Evolutionary conservation across 2,329 filamentous ascomycete genomes (phyloP), one percentile per base, ranked within the genome.

Genomic region (Onygenales sp.): DNA sequence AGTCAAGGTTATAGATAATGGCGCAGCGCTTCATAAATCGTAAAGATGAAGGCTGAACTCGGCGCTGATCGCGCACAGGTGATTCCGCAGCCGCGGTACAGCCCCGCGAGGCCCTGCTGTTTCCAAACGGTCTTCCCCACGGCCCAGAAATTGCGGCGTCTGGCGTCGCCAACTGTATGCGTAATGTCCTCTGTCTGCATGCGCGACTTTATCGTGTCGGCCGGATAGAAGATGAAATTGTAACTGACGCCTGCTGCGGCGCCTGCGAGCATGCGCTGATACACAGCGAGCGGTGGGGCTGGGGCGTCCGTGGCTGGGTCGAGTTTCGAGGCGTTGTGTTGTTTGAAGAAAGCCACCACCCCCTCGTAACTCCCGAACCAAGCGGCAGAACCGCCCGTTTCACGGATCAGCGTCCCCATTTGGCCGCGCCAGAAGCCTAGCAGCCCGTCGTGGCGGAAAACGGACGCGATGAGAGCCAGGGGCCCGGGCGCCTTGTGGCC

Each of bases 41-140:
- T 91, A 65, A 98, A 98, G 56, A 98, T 98, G 65, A 97, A 90
- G 6, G 93, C 93, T n/a, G 91, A 96, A 69, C 91, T 96, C 2
- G 93, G 93, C 34, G 90, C 91, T 37, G 90, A 87, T 56, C 93
- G 82, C 34, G 84, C 77, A 45, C 93, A 89, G 0, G 93, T 98
- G 59, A 98, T 93, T 34, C 93, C 93, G 63, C 93, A 98, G 3
- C 93, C 93, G 51, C 92, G 83, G 68, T 98, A 98, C 67, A 97
- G 76, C 2, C 90, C 92, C 58, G 81, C 85, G 17, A 97, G 55
- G 0, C 93, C 93, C 55, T 91, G 84, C 62, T 89, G 82, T 56
- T 77, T 79, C 86, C 89, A 98, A n/a, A 97, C 71, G 13, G 82
- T 77, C 54, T 73, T 78, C 0, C 84, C 83, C 55, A 94, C 89